Base-by-base conservation (phyloP, 2,329 filamentous ascomycete genomes). In the Neopestalotiopsis sp. region DNA sequence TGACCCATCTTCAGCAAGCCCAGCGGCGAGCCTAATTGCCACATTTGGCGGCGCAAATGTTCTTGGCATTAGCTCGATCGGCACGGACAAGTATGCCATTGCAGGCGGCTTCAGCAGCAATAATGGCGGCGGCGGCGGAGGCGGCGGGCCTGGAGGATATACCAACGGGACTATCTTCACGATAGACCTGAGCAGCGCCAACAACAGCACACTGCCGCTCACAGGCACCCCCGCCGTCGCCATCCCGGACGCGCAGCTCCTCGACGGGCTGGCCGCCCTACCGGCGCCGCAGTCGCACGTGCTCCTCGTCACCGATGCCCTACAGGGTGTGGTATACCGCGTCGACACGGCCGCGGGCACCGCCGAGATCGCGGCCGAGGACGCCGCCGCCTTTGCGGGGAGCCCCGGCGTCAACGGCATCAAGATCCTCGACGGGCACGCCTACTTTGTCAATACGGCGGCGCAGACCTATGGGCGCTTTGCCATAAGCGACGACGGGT, bases 91-190 rank as follows among this genome's bases (percentile, higher is more conserved):
- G 61, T 63, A 63, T 63, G 30, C 61, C 6, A 45, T 63, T n/a
- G 61, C 61, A 17, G 61, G 70, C 14, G 70, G 67, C 20, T 30
- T 70, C 57, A n/a, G 70, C n/a, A 67, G 68, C 20, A 63, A 61
- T 56, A n/a, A 5, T n/a, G 45, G 45, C 45, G 45, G 45, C 14
- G 45, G 17, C 14, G 45, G 45, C 5, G 45, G 45, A 7, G 45
- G 17, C 1, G 45, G 45, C 14, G 45, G 20, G 2, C 57, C 57
- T 3, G 69, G 62, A 42, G 61, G 57, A 17, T 71, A 69, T 42
- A 61, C 61, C 53, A 59, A 71, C 57, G 70, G 69, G 56, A 71
- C 68, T 28, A 65, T 70, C 67, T 70, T 62, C 65, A 69, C 69
- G 6, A 42, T 69, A 32, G 67, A 70, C 20, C 69, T 70, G 30